Percentiles rank a stretch among this genome's conserved stretches.
These are phyloP conservation scores for Rhizopogon roseolus DNA, from an alignment of 768 basidiomycete species.

Conservation along the genomic window DNA sequence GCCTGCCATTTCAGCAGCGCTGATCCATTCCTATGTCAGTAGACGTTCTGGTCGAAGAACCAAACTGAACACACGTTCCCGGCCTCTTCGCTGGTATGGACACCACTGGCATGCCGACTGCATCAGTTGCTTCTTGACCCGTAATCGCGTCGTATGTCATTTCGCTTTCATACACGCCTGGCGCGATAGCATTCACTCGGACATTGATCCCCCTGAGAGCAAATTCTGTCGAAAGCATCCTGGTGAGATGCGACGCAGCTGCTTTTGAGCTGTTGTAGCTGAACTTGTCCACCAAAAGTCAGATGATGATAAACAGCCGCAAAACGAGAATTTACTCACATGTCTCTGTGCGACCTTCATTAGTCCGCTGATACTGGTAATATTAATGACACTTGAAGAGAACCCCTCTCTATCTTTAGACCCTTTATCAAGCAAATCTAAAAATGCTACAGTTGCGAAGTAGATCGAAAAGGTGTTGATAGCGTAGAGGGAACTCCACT, in stretches of 20 bases:
- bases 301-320: not conserved
- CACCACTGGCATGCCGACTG: conserved; percentile 52
- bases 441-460: conserved; percentile 72
- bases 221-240: conserved; percentile 71
- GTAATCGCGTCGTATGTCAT: conserved; percentile 57
- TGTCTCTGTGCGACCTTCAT: conserved; percentile 72
- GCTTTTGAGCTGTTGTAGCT: conserved; percentile 80
- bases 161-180: conserved; percentile 73
- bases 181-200: conserved; percentile 71
- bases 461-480: conserved; percentile 76
- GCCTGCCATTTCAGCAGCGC: conserved; percentile 71
- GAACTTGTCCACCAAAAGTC: conserved; percentile 42
- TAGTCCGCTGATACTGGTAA: conserved; percentile 72
- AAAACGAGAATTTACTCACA: conserved; percentile 37
- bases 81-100: conserved; percentile 59
- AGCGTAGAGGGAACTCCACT: conserved; percentile 57
- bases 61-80: conserved; percentile 53
- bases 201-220: conserved; percentile 64
- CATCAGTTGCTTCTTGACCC: conserved; percentile 42
- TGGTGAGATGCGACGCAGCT: conserved; percentile 72
- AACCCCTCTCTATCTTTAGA: conserved; percentile 53
- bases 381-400: conserved; percentile 68
- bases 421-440: conserved; percentile 71
- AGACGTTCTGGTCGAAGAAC: not conserved
- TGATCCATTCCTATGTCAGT: conserved; percentile 21